Base-by-base conservation (phyloP, 768 basidiomycete genomes). In the Mycena metata region DNA sequence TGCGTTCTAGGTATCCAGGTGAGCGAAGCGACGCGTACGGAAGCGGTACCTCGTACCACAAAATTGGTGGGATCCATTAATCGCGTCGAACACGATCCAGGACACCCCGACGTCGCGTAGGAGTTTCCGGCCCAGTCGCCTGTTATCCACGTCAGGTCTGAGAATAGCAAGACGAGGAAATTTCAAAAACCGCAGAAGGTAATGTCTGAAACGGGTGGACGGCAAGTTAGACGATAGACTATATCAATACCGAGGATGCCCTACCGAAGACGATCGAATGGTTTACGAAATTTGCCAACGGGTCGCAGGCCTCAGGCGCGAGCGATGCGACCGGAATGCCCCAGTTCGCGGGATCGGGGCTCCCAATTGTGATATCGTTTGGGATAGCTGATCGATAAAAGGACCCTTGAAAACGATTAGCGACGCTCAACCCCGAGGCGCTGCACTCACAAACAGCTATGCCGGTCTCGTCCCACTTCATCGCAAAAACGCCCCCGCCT, bases 101-200 rank as follows among this genome's bases (percentile, higher is more conserved):
- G 91, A 71, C 93, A 94, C 21, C 86, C 86, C 2, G 85, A 89
- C 12, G 91, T 91, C 6, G 87, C 85, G 72, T 94, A 94, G 6
- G 91, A 89, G 76, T 93, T 93, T 30, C 92, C 93, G 17, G 93
- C 93, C 93, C 93, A 94, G 78, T 93, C 92, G 72, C 90, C 91
- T 92, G 55, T 15, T 69, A 57, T 46, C 60, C 10, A 24, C 19
- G 30, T 66, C 19, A 72, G 26, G 8, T 41, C 12, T n/a, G 39
- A 6, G 41, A 47, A 42, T 43, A 19, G n/a, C 15, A 33, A 10
- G 23, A 49, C 8, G 6, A n/a, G 49, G 57, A 24, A 58, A n/a
- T n/a, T n/a, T n/a, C n/a, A 62, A 64, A 58, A 63, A 90, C 92
- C 93, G 73, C 93, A 94, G 72, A 94, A 92, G 2, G 93, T 94